Evolutionary conservation across 306 rosid genomes (phyloP).

Genomic region (Abrus precatorius): DNA sequence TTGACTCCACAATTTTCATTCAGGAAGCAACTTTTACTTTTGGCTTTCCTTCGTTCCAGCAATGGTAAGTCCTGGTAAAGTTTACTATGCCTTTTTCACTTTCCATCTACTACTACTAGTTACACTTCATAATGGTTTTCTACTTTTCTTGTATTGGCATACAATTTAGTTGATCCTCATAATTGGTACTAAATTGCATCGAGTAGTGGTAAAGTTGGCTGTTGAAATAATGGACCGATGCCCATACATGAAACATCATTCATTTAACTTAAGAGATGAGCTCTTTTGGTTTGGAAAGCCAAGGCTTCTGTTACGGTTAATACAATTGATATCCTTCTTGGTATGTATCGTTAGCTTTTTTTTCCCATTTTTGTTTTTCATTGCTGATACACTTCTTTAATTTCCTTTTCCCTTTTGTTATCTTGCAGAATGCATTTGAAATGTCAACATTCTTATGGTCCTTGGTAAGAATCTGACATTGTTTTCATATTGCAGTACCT

Average conservation of each 20-base stretch:
- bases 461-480: conserved; percentile 69
- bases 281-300: conserved; percentile 97
- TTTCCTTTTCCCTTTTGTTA: conserved; percentile 13
- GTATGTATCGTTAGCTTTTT: conserved; percentile 46
- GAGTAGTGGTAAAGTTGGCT: conserved; percentile 88
- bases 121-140: conserved; percentile 26
- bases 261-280: conserved; percentile 78
- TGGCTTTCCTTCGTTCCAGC: conserved; percentile 96
- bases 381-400: background rate
- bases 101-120: conserved; percentile 13
- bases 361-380: conserved; percentile 12
- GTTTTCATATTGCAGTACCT: background rate
- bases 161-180: conserved; percentile 73
- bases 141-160: conserved; percentile 20
- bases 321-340: conserved; percentile 88
- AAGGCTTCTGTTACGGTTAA: conserved; percentile 70
- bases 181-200: conserved; percentile 87
- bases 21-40: conserved; percentile 91
- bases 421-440: conserved; percentile 92
- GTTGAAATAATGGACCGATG: conserved; percentile 74
- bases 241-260: conserved; percentile 50
- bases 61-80: conserved; percentile 66
- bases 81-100: background rate
- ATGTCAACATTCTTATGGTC: conserved; percentile 97
- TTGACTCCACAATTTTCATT: conserved; percentile 47